These are phyloP conservation scores for Hymenotorrendiella dingleyae DNA, from an alignment of 2,329 filamentous ascomycete genomes.

Conservation along the genomic window DNA sequence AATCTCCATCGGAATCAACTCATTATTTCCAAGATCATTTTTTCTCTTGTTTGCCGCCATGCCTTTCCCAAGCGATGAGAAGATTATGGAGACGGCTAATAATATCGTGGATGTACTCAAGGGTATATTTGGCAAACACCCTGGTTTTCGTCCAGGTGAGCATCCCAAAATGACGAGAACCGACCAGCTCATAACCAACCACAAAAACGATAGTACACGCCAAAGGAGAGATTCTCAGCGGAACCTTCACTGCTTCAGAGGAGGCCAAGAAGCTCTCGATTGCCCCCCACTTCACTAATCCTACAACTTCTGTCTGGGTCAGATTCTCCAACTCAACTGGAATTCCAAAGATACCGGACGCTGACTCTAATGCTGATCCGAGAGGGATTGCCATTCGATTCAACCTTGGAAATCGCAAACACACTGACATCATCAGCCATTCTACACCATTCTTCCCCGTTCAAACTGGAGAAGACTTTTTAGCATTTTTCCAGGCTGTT, in stretches of 20 bases:
- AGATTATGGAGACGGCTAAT: slow-evolving; percentile 33
- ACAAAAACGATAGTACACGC: slow-evolving; percentile 47
- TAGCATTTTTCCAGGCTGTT: slow-evolving; percentile 41
- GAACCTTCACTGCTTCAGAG: slow-evolving; percentile 44
- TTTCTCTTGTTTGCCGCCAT: slow-evolving; percentile 24
- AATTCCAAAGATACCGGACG: slow-evolving; percentile 44
- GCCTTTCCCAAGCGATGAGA: slow-evolving; percentile 40
- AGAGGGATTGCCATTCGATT: slow-evolving; percentile 45
- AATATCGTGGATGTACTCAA: slow-evolving; percentile 34
- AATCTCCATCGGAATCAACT: not conserved
- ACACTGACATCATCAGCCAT: slow-evolving; percentile 52
- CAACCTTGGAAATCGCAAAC: slow-evolving; percentile 38
- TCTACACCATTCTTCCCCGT: slow-evolving; percentile 47
- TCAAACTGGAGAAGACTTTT: slow-evolving; percentile 46
- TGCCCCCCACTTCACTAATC: slow-evolving; percentile 42
- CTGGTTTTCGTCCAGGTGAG: slow-evolving; percentile 36
- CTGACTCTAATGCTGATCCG: slow-evolving; percentile 41
- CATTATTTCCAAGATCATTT: not conserved
- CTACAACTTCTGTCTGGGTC: slow-evolving; percentile 37
- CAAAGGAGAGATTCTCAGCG: slow-evolving; percentile 45
- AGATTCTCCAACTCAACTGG: slow-evolving; percentile 49
- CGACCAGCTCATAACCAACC: slow-evolving; percentile 1
- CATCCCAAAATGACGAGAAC: not conserved
- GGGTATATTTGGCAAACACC: slow-evolving; percentile 35
- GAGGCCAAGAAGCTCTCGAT: slow-evolving; percentile 38